These are phyloP conservation scores for Amaranthus tricolor DNA, from an alignment of 179 eudicot species.

Conservation along the genomic window DNA sequence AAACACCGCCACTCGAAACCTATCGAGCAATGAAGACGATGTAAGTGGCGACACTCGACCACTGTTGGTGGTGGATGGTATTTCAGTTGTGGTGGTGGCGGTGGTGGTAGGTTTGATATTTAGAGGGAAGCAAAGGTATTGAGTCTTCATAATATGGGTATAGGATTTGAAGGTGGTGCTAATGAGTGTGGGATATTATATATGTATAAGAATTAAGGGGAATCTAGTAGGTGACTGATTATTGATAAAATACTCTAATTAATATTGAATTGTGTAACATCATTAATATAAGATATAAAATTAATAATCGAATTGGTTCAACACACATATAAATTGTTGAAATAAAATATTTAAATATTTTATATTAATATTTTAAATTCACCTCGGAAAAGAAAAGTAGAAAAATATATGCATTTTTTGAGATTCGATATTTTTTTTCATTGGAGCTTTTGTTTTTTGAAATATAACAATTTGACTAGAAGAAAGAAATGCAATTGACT, in stretches of 20 bases:
- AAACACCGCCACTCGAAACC: conserved; percentile 66
- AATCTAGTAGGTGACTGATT: too few relatives aligned
- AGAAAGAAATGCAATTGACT: too few relatives aligned
- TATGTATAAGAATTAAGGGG: neutral
- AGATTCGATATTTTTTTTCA: too few relatives aligned
- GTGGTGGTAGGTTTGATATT: conserved; percentile 32
- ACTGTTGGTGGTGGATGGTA: conserved; percentile 9
- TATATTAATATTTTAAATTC: too few relatives aligned
- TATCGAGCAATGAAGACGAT: conserved; percentile 55
- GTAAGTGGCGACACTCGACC: conserved; percentile 13
- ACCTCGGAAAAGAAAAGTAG: too few relatives aligned
- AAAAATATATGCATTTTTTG: too few relatives aligned
- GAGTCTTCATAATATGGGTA: conserved; percentile 37
- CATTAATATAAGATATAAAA: too few relatives aligned
- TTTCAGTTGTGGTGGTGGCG: conserved; percentile 30
- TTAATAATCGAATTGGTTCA: too few relatives aligned
- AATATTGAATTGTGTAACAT: too few relatives aligned
- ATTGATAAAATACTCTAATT: too few relatives aligned
- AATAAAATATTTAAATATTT: neutral
- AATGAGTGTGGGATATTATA: neutral
- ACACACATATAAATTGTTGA: neutral
- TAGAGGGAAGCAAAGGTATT: conserved; percentile 63
- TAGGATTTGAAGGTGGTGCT: neutral
- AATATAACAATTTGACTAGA: too few relatives aligned
- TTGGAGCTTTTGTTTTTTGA: too few relatives aligned